A percentile compares a stretch with the other conserved stretches of the same genome.
phyloP scores from a whole-genome alignment of 2,329 filamentous ascomycete genomes.

The Ampelomyces quisqualis region DNA sequence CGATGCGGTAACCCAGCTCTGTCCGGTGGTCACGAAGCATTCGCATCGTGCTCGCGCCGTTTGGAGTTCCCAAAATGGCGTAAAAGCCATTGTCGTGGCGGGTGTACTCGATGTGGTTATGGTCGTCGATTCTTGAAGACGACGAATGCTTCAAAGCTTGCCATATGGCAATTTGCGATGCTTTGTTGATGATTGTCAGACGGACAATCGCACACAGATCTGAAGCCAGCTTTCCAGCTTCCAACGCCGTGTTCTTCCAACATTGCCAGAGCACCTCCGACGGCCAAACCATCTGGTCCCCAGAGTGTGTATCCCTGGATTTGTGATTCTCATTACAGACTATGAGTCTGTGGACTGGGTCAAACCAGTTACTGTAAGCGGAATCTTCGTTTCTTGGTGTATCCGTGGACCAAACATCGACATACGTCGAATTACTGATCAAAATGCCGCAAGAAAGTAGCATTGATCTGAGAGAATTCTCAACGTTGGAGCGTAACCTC shows the following conservation, averaged over 20 bases:
- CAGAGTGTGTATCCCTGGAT: slow-evolving; percentile 2
- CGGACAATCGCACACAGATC: slow-evolving; percentile 4
- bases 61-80: slow-evolving; percentile 10
- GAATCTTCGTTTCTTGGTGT: not conserved
- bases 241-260: slow-evolving; percentile 5
- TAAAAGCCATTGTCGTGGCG: slow-evolving; percentile 7
- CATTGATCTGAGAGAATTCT: slow-evolving; percentile 4
- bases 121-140: not conserved
- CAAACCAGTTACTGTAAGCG: slow-evolving; percentile 4
- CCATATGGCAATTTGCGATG: slow-evolving; percentile 3
- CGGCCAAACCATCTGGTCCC: slow-evolving; percentile 1
- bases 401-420: slow-evolving; percentile 6
- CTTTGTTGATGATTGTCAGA: slow-evolving; percentile 4
- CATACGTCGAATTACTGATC: slow-evolving; percentile 5
- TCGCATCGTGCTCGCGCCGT: slow-evolving; percentile 9
- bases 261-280: slow-evolving; percentile 7
- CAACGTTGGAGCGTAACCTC: slow-evolving; percentile 2
- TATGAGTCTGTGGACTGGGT: slow-evolving; percentile 1
- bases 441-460: slow-evolving; percentile 4
- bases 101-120: slow-evolving; percentile 7
- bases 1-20: slow-evolving; percentile 5
- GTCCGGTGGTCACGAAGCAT: slow-evolving; percentile 7
- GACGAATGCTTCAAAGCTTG: slow-evolving; percentile 4
- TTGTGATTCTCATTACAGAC: slow-evolving; percentile 4
- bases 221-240: slow-evolving; percentile 3